Evolutionary conservation across 1,284 basidiomycete genomes (phyloP).

Genomic region (Polyporus tsugae): DNA sequence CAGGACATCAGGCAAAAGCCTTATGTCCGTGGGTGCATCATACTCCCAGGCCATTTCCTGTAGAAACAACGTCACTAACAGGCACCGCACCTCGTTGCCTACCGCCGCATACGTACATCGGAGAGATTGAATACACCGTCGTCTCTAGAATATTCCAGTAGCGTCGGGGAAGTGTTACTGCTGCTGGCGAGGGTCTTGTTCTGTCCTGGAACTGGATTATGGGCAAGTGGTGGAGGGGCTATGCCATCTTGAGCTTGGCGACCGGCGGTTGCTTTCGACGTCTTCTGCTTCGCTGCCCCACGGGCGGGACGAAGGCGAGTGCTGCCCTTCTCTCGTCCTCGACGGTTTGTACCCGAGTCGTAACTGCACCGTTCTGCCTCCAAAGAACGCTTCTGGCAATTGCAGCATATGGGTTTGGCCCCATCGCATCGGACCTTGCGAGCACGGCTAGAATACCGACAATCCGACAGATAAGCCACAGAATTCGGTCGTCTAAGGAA

Average conservation of each 20-base stretch:
- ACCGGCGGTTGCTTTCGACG: constrained; percentile 14
- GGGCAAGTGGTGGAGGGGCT: neutral
- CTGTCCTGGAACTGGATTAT: neutral
- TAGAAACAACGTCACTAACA: neutral
- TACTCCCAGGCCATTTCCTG: constrained; percentile 23
- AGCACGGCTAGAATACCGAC: constrained; percentile 55
- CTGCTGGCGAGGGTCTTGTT: neutral
- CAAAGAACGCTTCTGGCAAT: constrained; percentile 62
- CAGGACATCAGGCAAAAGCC: constrained; percentile 1
- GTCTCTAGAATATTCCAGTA: neutral
- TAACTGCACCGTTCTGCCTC: constrained; percentile 49
- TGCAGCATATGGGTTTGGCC: constrained; percentile 75
- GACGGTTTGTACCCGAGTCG: constrained; percentile 72
- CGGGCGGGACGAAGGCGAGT: constrained; percentile 59
- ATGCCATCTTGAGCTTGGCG: neutral
- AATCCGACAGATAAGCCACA: neutral
- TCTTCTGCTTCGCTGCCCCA: neutral
- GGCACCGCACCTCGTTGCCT: neutral
- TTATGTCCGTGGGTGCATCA: constrained; percentile 17
- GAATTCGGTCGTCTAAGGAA: neutral
- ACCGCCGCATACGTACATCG: constrained; percentile 13
- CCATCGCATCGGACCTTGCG: constrained; percentile 84
- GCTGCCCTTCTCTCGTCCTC: constrained; percentile 75
- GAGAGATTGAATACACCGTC: constrained; percentile 5
- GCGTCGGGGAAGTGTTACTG: neutral